Evolutionary conservation across 768 basidiomycete genomes (phyloP).

Genomic region (Russula griseocarnosa): DNA sequence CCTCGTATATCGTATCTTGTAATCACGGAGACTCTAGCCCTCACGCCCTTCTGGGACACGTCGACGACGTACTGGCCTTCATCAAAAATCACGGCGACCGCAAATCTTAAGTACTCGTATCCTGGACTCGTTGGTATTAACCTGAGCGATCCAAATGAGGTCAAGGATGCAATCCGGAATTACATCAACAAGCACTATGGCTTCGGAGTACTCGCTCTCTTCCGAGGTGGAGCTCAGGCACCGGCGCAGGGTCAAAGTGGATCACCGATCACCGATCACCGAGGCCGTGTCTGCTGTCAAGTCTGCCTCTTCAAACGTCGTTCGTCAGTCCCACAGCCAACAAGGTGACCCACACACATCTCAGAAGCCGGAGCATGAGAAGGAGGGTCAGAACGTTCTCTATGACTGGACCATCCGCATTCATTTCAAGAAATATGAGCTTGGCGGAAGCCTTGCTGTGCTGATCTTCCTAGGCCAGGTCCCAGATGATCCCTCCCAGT

Average conservation of each 20-base stretch:
- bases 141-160: slow-evolving; percentile 30
- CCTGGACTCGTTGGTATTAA: slow-evolving; percentile 47
- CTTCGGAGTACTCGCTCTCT: too few relatives aligned
- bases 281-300: background rate
- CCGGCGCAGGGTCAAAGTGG: background rate
- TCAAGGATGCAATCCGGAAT: slow-evolving; percentile 34
- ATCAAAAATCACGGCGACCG: slow-evolving; percentile 32
- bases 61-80: slow-evolving; percentile 41
- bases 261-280: background rate
- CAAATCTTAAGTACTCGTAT: slow-evolving; percentile 44
- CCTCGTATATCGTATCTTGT: background rate
- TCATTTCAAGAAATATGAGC: slow-evolving; percentile 42
- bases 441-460: slow-evolving; percentile 42
- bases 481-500: slow-evolving; percentile 38
- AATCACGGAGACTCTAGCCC: slow-evolving; percentile 31
- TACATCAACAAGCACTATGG: slow-evolving; percentile 39
- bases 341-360: slow-evolving; percentile 1
- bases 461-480: slow-evolving; percentile 46
- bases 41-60: slow-evolving; percentile 47
- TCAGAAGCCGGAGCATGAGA: background rate
- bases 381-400: background rate
- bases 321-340: slow-evolving; percentile 7
- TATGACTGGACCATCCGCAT: slow-evolving; percentile 44
- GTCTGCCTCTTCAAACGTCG: background rate
- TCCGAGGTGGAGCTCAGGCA: background rate